These are phyloP conservation scores for Colletotrichum sp. DNA, from an alignment of 2,329 filamentous ascomycete genomes.

Conservation along the genomic window DNA sequence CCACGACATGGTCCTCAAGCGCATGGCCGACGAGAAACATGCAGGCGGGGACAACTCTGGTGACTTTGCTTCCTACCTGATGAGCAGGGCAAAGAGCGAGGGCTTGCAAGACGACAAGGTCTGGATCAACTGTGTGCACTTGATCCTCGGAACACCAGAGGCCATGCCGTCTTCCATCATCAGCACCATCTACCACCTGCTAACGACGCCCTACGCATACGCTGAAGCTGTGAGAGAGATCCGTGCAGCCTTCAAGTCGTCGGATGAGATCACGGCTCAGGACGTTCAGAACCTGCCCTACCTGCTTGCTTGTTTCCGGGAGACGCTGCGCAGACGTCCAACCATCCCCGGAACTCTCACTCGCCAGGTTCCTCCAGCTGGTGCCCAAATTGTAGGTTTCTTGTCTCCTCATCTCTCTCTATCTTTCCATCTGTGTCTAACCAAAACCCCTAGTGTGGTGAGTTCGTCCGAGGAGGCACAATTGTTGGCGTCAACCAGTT, in stretches of 20 bases:
- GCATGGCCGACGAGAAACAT: background rate
- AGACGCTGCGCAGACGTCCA: constrained; percentile 37
- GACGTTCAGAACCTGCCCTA: constrained; percentile 36
- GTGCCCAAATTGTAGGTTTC: background rate
- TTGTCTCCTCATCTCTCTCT: background rate
- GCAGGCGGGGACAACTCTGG: background rate
- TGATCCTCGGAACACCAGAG: constrained; percentile 44
- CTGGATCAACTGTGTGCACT: constrained; percentile 6
- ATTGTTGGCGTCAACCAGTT: background rate
- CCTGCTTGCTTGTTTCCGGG: constrained; percentile 44
- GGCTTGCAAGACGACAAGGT: constrained; percentile 8
- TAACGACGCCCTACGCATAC: constrained; percentile 31
- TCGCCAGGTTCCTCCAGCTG: background rate
- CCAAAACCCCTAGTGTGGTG: background rate
- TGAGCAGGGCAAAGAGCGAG: background rate
- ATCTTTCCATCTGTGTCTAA: background rate
- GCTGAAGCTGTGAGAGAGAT: constrained; percentile 42
- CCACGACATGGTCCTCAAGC: background rate
- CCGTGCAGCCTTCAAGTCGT: constrained; percentile 35
- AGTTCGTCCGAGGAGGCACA: background rate
- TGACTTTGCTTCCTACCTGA: background rate
- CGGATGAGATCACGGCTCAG: constrained; percentile 41
- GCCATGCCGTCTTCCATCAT: constrained; percentile 48
- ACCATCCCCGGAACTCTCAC: background rate
- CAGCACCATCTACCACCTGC: constrained; percentile 44